A percentile compares a stretch with the other conserved stretches of the same genome.
Conservation (phyloP, 805 yeast species). For the Tetrapisispora iriomotensis region DNA sequence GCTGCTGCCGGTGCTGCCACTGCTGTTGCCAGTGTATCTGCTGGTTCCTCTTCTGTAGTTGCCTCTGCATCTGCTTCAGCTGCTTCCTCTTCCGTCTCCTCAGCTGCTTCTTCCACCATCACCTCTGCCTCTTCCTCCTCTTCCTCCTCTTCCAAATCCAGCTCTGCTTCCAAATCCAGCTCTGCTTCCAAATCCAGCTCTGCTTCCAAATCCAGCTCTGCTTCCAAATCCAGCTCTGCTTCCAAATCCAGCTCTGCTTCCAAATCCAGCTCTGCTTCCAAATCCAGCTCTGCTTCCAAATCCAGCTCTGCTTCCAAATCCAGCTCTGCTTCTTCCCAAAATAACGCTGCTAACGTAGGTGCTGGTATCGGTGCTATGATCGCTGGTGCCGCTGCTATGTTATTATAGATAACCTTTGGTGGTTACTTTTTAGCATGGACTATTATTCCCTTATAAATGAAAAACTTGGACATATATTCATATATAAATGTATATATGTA, state of each 20-base stretch:
- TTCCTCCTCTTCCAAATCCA: conserved; percentile 5
- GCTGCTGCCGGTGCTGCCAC: conserved; percentile 6
- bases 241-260: not conserved
- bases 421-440: not conserved
- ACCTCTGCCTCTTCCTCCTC: conserved; percentile 7
- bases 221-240: not conserved
- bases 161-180: not conserved
- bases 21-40: conserved; percentile 5
- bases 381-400: conserved; percentile 5
- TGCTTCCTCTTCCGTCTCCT: conserved; percentile 8
- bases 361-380: conserved; percentile 4
- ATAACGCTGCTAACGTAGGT: conserved; percentile 2
- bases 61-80: conserved; percentile 2
- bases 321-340: not conserved
- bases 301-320: not conserved
- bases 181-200: conserved; percentile 1
- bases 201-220: not conserved
- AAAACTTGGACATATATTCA: not conserved
- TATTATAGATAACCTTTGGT: conserved; percentile 1
- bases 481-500: not conserved
- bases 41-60: conserved; percentile 5
- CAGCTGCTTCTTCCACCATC: conserved; percentile 7
- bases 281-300: conserved; percentile 3
- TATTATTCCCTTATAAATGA: not conserved
- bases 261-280: not conserved